Percentiles rank a stretch among this genome's conserved stretches.
These are phyloP conservation scores for Leavenworthia alabamica DNA, from an alignment of 345 rosid genomes.

Conservation along the genomic window DNA sequence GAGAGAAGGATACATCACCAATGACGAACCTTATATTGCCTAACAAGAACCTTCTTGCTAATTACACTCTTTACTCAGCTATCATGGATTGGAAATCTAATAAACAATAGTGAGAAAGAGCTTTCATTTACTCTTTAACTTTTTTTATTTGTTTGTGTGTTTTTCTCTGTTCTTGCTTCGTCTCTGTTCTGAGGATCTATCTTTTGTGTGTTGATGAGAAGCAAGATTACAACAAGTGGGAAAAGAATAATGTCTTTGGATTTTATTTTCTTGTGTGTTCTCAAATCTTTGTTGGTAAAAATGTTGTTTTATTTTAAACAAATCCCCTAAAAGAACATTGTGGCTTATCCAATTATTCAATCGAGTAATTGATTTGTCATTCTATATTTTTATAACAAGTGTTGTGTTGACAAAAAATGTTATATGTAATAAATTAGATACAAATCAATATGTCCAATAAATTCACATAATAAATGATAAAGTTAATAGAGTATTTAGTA, in stretches of 20 bases:
- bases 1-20: conserved; percentile 55
- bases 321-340: not conserved
- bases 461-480: not conserved
- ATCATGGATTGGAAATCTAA: conserved; percentile 68
- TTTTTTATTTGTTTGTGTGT: not conserved
- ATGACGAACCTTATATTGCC: conserved; percentile 53
- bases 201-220: conserved; percentile 24
- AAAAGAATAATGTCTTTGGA: not conserved
- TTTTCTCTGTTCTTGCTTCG: not conserved
- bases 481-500: not conserved
- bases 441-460: not conserved
- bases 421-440: not conserved
- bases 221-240: not conserved
- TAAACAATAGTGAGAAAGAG: conserved; percentile 15
- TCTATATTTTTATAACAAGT: not conserved
- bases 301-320: not conserved
- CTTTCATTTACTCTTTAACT: not conserved
- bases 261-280: not conserved
- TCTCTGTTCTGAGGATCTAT: conserved; percentile 1
- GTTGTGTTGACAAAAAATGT: not conserved
- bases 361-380: not conserved
- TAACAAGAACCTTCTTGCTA: conserved; percentile 59
- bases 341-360: not conserved
- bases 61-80: conserved; percentile 66
- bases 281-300: not conserved